Percentiles rank a stretch among this genome's conserved stretches.
These are phyloP conservation scores for Yamadazyma sp. DNA, from an alignment of 1,139 yeast species.

Conservation along the genomic window DNA sequence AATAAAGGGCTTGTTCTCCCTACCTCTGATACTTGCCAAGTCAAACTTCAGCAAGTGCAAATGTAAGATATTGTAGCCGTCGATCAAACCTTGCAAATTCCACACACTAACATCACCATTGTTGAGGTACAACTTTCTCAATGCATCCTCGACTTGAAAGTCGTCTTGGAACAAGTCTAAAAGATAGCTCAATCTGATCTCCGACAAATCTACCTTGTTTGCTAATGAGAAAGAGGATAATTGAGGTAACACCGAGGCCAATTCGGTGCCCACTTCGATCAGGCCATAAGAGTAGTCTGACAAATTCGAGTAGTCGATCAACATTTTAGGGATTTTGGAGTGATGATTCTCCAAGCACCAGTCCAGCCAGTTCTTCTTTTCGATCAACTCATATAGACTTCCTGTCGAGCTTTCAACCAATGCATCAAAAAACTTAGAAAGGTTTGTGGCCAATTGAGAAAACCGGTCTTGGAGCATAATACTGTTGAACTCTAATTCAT, in stretches of 20 bases:
- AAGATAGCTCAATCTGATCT: conserved; percentile 12
- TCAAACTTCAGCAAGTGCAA: conserved; percentile 10
- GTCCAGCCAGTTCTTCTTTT: conserved; percentile 16
- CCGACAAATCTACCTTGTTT: conserved; percentile 13
- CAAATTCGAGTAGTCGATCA: conserved; percentile 16
- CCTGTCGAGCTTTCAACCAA: conserved; percentile 12
- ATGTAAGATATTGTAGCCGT: conserved; percentile 11
- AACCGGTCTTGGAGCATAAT: conserved; percentile 8
- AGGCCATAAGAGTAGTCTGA: conserved; percentile 12
- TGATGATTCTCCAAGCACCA: conserved; percentile 16
- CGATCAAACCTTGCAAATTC: conserved; percentile 12
- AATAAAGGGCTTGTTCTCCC: conserved; percentile 12
- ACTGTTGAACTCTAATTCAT: conserved; percentile 9
- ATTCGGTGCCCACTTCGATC: conserved; percentile 13
- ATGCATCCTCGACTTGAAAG: conserved; percentile 6
- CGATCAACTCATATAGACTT: conserved; percentile 11
- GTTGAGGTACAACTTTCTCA: conserved; percentile 11
- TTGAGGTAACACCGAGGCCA: conserved; percentile 11
- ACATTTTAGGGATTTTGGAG: conserved; percentile 8
- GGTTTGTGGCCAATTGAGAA: conserved; percentile 1
- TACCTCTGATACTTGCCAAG: conserved; percentile 7
- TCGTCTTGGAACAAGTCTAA: conserved; percentile 10
- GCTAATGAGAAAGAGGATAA: conserved; percentile 11
- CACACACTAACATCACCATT: conserved; percentile 13
- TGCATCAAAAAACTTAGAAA: conserved; percentile 9